Evolutionary conservation across 352 stramenopile species (phyloP).

Genomic region (Pythium periplocum): DNA sequence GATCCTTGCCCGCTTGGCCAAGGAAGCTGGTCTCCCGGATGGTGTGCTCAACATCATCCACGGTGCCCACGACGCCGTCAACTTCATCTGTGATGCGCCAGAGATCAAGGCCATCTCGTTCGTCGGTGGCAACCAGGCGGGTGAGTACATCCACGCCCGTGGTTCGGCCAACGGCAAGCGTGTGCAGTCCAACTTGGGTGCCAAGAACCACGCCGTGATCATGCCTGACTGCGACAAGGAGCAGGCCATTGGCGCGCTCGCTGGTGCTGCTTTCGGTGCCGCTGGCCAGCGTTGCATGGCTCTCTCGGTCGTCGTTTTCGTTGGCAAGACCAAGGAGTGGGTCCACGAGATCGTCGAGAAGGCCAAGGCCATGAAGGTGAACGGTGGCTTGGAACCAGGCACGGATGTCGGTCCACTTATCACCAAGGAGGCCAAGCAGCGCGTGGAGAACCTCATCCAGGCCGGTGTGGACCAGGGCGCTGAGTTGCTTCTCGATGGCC

Average conservation of each 20-base stretch:
- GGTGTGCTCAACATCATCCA: constrained; percentile 96
- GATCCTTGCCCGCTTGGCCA: constrained; percentile 89
- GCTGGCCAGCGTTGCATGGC: constrained; percentile 98
- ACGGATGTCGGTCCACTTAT: constrained; percentile 89
- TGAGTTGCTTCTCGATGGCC: constrained; percentile 89
- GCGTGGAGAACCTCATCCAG: constrained; percentile 88
- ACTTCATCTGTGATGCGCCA: constrained; percentile 93
- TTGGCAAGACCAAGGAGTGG: constrained; percentile 92
- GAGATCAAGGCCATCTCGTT: constrained; percentile 97
- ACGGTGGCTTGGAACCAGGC: constrained; percentile 69
- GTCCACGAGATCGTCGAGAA: constrained; percentile 89
- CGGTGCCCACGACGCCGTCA: constrained; percentile 86
- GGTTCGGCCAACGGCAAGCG: constrained; percentile 89
- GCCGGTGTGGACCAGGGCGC: constrained; percentile 88
- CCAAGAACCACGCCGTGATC: constrained; percentile 98
- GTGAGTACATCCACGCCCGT: constrained; percentile 92
- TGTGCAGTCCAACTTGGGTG: constrained; percentile 95
- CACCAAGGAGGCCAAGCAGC: constrained; percentile 79
- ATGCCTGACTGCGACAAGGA: constrained; percentile 93
- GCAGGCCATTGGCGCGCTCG: constrained; percentile 79
- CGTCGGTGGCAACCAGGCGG: constrained; percentile 91
- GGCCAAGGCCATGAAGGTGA: constrained; percentile 90
- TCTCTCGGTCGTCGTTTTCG: constrained; percentile 93
- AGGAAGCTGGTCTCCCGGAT: constrained; percentile 91
- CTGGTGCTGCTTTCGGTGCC: constrained; percentile 93